Evolutionary conservation across 495 filamentous ascomycete species (phyloP), one percentile per base, ranked within the genome.

Genomic region (Pyronema domesticum): DNA sequence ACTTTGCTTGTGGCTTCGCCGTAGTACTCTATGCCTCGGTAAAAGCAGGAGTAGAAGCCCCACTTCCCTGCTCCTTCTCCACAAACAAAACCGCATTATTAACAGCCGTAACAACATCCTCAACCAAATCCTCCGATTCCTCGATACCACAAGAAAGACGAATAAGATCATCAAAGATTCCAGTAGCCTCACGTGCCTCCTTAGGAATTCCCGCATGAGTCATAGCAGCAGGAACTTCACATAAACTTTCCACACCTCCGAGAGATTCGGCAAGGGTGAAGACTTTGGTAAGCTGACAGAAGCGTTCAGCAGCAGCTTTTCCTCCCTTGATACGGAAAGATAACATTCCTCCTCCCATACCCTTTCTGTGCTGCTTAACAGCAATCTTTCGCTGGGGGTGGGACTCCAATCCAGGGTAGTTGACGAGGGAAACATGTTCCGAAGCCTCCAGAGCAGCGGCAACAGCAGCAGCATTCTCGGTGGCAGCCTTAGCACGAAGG

Each of bases 111-210:
- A 50, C 3, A 36, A 93, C 78, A 75, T 98, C 91, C 18, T 70
- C 74, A 62, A 75, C 77, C 58, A 98, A 70, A 71, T 98, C 91
- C 62, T 82, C 81, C 0, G 74, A 79, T 68, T 98, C 91, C 71
- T 98, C 91, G 57, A 98, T 78, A 51, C 91, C 91, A 65, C 86
- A 94, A 73, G 86, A 94, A 47, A 98, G 72, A 51, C 91, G 77
- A 37, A 98, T 83, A n/a, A 98, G 75, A 69, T 98, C 91, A 65
- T 98, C 91, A 64, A 77, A 95, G n/a, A 98, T 88, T 37, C 91
- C 91, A 1, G 86, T 87, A 15, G 77, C 82, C 73, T 98, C 91
- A 46, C 91, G 78, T 71, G 89, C 78, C 44, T 85, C 87, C 67
- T 75, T 76, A 19, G 91, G 91, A 59, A 99, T 99, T 45, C 89